These are phyloP conservation scores for Alloascoidea hylecoeti DNA, from an alignment of 805 yeast genomes.

Conservation along the genomic window DNA sequence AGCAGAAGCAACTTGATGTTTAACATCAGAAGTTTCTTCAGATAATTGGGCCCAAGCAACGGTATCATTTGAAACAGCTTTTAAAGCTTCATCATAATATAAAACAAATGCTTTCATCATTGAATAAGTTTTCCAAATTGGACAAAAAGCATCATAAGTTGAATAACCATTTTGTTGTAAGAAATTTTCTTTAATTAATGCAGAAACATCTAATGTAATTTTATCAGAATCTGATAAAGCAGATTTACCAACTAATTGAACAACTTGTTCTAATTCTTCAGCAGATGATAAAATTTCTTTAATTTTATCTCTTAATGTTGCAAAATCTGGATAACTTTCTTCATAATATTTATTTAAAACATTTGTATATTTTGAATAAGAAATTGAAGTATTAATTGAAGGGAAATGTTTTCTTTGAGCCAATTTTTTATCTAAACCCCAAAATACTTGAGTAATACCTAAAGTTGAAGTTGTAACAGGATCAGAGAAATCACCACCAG, in stretches of 20 bases:
- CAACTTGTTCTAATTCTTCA: conserved; percentile 97
- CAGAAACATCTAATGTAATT: conserved; percentile 88
- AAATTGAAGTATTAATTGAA: conserved; percentile 88
- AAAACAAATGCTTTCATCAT: conserved; percentile 94
- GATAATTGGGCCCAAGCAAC: conserved; percentile 88
- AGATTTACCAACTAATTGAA: conserved; percentile 96
- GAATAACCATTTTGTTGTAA: conserved; percentile 99
- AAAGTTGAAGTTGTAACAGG: conserved; percentile 97
- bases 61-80: conserved; percentile 88
- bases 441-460: conserved; percentile 99
- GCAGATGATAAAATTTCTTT: conserved; percentile 93
- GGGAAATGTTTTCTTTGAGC: conserved; percentile 99
- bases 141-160: conserved; percentile 96
- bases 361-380: conserved; percentile 92
- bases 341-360: conserved; percentile 81
- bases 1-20: conserved; percentile 86
- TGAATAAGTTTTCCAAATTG: conserved; percentile 96
- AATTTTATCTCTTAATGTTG: conserved; percentile 78
- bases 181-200: conserved; percentile 92
- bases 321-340: conserved; percentile 78
- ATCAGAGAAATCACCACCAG: conserved; percentile 99
- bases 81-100: conserved; percentile 95
- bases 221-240: conserved; percentile 95
- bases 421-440: conserved; percentile 98
- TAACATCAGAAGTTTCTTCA: conserved; percentile 81